Conservation (phyloP, 805 yeast genomes). For the Cyberlindnera nakhonratchasimensis region DNA sequence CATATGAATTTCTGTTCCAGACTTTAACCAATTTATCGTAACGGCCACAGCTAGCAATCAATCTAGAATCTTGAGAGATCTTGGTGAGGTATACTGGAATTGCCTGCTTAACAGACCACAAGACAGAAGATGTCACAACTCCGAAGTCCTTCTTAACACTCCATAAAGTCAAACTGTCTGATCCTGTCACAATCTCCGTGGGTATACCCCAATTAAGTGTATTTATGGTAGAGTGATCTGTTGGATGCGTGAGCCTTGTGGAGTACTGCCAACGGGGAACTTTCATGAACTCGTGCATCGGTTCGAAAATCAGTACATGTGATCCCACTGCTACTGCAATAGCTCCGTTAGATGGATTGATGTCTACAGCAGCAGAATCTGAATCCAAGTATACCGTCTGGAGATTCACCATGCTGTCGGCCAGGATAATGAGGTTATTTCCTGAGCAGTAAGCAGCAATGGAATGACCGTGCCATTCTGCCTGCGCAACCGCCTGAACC, state of each 20-base stretch:
- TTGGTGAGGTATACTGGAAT: constrained; percentile 54
- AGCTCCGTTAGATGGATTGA: constrained; percentile 57
- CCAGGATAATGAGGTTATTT: constrained; percentile 69
- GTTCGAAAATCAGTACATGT: constrained; percentile 49
- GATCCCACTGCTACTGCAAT: constrained; percentile 51
- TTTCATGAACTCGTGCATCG: constrained; percentile 45
- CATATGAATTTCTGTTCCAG: constrained; percentile 75
- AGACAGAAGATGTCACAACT: constrained; percentile 28
- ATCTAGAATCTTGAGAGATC: constrained; percentile 64
- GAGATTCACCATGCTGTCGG: constrained; percentile 48
- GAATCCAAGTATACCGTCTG: constrained; percentile 73
- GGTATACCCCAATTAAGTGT: constrained; percentile 52
- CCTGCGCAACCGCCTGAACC: constrained; percentile 52
- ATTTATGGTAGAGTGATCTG: constrained; percentile 34
- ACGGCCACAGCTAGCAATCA: constrained; percentile 60
- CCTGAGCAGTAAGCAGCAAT: constrained; percentile 78
- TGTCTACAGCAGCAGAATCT: constrained; percentile 65
- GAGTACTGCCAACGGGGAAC: constrained; percentile 44
- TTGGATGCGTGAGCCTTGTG: constrained; percentile 29
- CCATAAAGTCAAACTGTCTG: constrained; percentile 54
- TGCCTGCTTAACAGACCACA: constrained; percentile 50
- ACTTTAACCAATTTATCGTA: constrained; percentile 68
- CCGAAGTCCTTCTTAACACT: constrained; percentile 45
- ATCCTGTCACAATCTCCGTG: constrained; percentile 60
- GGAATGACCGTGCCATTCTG: constrained; percentile 61